Percentiles rank a stretch among this genome's conserved stretches.
Evolutionary conservation across 1,139 yeast genomes (phyloP).

Genomic region (Saccharomyces hybrid): DNA sequence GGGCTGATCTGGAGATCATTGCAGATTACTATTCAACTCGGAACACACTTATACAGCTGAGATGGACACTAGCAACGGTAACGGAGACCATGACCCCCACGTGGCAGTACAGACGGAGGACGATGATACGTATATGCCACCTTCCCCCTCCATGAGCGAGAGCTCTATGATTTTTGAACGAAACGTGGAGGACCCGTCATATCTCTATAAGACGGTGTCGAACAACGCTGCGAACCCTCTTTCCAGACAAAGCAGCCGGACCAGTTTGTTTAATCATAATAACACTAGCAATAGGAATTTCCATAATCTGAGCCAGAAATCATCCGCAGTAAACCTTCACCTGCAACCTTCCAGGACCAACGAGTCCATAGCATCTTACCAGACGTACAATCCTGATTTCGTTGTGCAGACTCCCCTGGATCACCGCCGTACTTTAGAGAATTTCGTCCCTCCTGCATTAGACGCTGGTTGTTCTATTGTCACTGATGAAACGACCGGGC

Average conservation of each 20-base stretch:
- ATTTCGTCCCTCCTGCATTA: constrained; percentile 74
- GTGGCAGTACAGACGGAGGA: background rate
- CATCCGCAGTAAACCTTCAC: background rate
- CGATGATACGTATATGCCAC: background rate
- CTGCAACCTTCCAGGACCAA: background rate
- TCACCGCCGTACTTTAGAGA: constrained; percentile 48
- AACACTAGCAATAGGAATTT: constrained; percentile 1
- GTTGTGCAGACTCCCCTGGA: constrained; percentile 10
- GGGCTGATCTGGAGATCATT: background rate
- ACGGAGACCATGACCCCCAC: background rate
- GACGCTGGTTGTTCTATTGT: constrained; percentile 69
- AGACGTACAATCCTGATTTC: background rate
- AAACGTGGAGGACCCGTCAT: constrained; percentile 49
- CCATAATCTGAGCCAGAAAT: background rate
- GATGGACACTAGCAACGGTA: background rate
- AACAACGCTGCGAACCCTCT: constrained; percentile 4
- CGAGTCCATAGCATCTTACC: background rate
- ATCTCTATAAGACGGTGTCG: background rate
- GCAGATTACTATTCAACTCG: background rate
- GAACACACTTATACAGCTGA: background rate
- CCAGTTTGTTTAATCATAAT: constrained; percentile 4
- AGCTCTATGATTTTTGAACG: constrained; percentile 47
- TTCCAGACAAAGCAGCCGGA: constrained; percentile 8
- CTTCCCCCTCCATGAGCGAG: constrained; percentile 2
- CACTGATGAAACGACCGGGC: constrained; percentile 48